Evolutionary conservation across 768 basidiomycete genomes (phyloP).

Genomic region (Mycena polygramma): DNA sequence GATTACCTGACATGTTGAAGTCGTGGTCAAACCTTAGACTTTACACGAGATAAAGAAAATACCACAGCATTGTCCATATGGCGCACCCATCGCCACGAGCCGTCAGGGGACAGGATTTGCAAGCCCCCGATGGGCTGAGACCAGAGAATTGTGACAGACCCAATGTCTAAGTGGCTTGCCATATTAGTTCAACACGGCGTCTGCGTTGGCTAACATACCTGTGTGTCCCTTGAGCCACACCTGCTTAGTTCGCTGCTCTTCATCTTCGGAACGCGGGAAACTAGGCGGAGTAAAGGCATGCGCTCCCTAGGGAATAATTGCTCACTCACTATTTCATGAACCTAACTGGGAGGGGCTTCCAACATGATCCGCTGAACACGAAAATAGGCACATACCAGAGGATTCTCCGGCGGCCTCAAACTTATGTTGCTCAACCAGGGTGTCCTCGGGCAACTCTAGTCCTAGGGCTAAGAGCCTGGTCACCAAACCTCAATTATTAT

Average conservation of each 20-base stretch:
- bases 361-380: not conserved
- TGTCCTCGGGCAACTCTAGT: slow-evolving; percentile 61
- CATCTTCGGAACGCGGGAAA: slow-evolving; percentile 58
- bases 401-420: slow-evolving; percentile 54
- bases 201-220: slow-evolving; percentile 42
- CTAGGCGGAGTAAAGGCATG: slow-evolving; percentile 39
- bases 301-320: not conserved
- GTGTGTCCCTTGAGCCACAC: slow-evolving; percentile 68
- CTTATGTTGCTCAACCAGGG: slow-evolving; percentile 55
- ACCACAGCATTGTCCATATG: slow-evolving; percentile 62
- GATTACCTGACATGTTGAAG: slow-evolving; percentile 46
- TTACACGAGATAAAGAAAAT: no score
- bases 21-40: not conserved
- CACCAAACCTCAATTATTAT: no score
- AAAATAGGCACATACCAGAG: slow-evolving; percentile 43
- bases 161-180: slow-evolving; percentile 60
- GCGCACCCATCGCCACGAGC: slow-evolving; percentile 60
- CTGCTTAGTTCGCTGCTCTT: slow-evolving; percentile 57
- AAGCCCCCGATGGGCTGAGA: slow-evolving; percentile 63
- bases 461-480: slow-evolving; percentile 58
- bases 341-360: slow-evolving; percentile 46
- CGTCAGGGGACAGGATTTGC: slow-evolving; percentile 58
- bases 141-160: slow-evolving; percentile 60
- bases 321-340: slow-evolving; percentile 64
- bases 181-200: not conserved